phyloP scores from a whole-genome alignment of 306 rosid genomes.

The Sindora glabra region DNA sequence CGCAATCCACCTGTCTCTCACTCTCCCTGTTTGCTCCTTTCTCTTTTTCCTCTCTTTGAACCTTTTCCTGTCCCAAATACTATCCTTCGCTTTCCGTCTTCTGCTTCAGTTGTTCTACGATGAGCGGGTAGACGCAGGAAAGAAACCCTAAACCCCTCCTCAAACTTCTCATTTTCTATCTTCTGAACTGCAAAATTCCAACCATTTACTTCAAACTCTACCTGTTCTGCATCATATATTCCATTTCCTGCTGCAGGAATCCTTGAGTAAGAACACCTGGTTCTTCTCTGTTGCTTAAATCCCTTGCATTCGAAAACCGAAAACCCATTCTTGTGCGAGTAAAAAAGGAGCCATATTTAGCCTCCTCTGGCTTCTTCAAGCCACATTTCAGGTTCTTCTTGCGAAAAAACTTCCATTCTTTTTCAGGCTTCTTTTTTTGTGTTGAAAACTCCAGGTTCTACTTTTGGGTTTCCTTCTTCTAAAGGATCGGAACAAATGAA shows the following conservation, averaged over 20 bases:
- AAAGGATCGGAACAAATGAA: neutral
- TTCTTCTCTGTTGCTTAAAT: neutral
- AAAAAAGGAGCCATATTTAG: neutral
- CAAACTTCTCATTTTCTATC: neutral
- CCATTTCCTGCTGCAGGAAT: neutral
- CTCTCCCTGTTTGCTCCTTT: neutral
- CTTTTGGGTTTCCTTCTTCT: neutral
- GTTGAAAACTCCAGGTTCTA: neutral
- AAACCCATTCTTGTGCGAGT: neutral
- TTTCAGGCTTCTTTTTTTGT: neutral
- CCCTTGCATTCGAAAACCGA: neutral
- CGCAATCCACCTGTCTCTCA: slow-evolving; percentile 26
- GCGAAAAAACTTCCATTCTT: neutral
- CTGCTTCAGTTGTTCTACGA: neutral
- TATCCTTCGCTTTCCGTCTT: neutral
- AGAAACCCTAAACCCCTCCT: slow-evolving; percentile 9
- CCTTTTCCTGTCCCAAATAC: neutral
- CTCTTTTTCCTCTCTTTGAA: neutral
- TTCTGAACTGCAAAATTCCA: neutral
- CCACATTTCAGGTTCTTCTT: neutral
- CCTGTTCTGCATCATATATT: neutral
- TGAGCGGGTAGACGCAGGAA: neutral
- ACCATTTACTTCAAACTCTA: neutral
- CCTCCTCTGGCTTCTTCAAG: neutral
- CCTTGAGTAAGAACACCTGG: neutral